Base-by-base conservation (phyloP, 352 stramenopile genomes). In the Nothophytophthora sp. region DNA sequence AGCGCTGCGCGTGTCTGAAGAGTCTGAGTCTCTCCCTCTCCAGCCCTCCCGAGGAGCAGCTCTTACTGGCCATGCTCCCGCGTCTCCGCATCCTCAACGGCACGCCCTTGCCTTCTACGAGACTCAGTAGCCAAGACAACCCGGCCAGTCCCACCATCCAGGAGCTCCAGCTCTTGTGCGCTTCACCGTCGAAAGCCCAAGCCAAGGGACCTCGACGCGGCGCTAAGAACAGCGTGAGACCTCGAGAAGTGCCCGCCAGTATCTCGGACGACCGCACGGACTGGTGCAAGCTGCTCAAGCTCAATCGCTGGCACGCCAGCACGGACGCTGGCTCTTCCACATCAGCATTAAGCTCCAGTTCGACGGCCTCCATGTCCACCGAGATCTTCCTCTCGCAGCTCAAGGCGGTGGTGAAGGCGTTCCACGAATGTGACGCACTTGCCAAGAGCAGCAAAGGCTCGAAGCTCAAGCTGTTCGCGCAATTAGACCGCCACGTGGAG, bases 261-360 rank as follows among this genome's bases (percentile, higher is more conserved):
- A 86, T 86, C 53, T 77, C 74, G 13, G 77, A 88, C 22, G 77
- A 88, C 19, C 61, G 60, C 4, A 88, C 77, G 1, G 77, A 88
- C 48, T 88, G 77, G 77, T 62, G 60, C 30, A 88, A 88, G 24
- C 40, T 86, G 29, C 65, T 88, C 11, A 88, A 88, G 41, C 54
- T 72, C 2, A 63, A 50, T 39, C 40, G 45, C 4, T 40, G 52
- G 1, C 58, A 67, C 45, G 34, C 39, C 1, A 19, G 25, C 6
- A 62, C 53, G 8, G 23, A 16, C 28, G 25, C 13, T 32, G 32
- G 22, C 33, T 42, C 15, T 15, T 20, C 32, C 33, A 19, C 33
- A 23, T 36, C 39, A 24, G 16, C 25, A 15, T 35, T 28, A 28
- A 36, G 30, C 25, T 40, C 36, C 13, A 33, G 15, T 6, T 39